Conservation (phyloP, 2,329 filamentous ascomycete genomes). For the Colletotrichum zoysiae region DNA sequence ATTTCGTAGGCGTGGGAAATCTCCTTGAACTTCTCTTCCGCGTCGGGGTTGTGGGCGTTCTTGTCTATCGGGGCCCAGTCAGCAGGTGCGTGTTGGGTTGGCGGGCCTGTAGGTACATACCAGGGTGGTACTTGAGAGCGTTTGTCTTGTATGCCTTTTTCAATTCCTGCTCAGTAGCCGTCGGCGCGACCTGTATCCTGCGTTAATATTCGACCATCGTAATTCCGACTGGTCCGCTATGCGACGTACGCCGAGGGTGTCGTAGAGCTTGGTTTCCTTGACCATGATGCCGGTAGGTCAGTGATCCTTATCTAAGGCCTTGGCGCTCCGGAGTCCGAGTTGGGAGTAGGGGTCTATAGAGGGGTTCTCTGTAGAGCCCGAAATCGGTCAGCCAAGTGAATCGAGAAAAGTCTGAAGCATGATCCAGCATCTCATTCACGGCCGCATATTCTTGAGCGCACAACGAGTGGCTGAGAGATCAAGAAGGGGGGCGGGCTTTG, state of each 20-base stretch:
- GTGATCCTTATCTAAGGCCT: slow-evolving; percentile 32
- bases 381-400: slow-evolving; percentile 23
- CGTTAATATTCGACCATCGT: not conserved
- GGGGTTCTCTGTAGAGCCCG: slow-evolving; percentile 26
- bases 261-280: slow-evolving; percentile 84
- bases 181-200: slow-evolving; percentile 75
- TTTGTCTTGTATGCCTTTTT: slow-evolving; percentile 91
- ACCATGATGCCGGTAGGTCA: slow-evolving; percentile 67
- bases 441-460: not conserved
- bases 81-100: not conserved
- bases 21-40: slow-evolving; percentile 99
- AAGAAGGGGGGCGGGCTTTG: too few relatives aligned
- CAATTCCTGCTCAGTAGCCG: slow-evolving; percentile 85
- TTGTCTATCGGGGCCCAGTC: slow-evolving; percentile 75
- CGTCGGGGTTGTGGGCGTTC: slow-evolving; percentile 92
- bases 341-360: slow-evolving; percentile 28
- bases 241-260: slow-evolving; percentile 77
- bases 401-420: not conserved
- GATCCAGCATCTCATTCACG: not conserved
- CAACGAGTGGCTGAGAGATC: not conserved
- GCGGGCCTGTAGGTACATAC: slow-evolving; percentile 61
- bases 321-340: slow-evolving; percentile 14
- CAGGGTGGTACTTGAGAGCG: slow-evolving; percentile 87
- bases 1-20: slow-evolving; percentile 96
- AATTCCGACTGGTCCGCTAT: not conserved